Conservation (phyloP, 1,284 basidiomycete genomes). For the Polyporus tsugae region DNA sequence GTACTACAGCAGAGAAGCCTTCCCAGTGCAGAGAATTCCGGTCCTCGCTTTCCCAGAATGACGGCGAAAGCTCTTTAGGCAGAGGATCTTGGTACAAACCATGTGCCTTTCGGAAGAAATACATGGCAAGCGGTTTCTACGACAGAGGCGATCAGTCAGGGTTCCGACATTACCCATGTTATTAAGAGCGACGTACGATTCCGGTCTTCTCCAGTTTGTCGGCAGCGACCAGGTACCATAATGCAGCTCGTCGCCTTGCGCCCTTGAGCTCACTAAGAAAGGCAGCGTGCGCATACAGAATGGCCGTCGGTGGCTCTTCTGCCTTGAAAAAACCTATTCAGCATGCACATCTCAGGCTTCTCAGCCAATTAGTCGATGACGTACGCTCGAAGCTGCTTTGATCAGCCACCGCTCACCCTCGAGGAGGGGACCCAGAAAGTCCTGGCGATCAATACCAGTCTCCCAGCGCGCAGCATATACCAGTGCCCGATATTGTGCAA, state of each 20-base stretch:
- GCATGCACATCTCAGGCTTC: constrained; percentile 21
- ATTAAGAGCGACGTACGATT: constrained; percentile 60
- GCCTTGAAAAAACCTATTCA: constrained; percentile 55
- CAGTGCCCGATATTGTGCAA: constrained; percentile 69
- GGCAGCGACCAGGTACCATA: constrained; percentile 81
- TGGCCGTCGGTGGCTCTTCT: constrained; percentile 80
- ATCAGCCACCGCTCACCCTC: constrained; percentile 85
- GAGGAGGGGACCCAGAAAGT: constrained; percentile 62
- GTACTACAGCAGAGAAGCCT: constrained; percentile 68
- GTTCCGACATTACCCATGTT: not conserved
- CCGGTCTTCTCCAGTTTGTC: constrained; percentile 81
- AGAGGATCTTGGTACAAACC: constrained; percentile 60
- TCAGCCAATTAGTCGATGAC: constrained; percentile 37
- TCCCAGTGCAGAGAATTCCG: constrained; percentile 46
- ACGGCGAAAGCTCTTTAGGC: constrained; percentile 70
- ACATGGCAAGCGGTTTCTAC: constrained; percentile 84
- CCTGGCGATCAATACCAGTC: constrained; percentile 60
- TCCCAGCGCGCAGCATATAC: constrained; percentile 80
- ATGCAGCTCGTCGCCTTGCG: constrained; percentile 66
- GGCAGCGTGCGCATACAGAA: constrained; percentile 80
- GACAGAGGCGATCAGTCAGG: not conserved
- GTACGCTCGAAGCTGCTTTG: constrained; percentile 80
- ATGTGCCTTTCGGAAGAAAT: constrained; percentile 76
- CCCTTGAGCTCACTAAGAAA: constrained; percentile 67
- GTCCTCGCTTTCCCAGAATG: constrained; percentile 79